phyloP scores from a whole-genome alignment of 129 eudicot species.

The Arctium minus region DNA sequence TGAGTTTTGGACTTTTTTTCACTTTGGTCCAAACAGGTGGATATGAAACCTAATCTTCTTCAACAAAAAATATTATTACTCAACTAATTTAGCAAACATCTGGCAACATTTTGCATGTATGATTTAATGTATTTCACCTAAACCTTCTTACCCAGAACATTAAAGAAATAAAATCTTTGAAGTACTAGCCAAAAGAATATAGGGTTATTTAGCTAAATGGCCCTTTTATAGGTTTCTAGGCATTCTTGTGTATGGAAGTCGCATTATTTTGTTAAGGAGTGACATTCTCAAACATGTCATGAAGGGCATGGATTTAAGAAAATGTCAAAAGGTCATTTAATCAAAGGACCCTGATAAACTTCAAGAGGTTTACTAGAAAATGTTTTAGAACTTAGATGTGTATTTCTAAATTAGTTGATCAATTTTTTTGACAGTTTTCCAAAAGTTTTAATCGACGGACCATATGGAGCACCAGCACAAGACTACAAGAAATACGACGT shows the following conservation, averaged over 20 bases:
- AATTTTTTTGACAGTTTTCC: slow-evolving; percentile 52
- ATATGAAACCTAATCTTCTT: not conserved
- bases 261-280: not conserved
- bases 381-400: not conserved
- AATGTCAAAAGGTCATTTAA: too few species aligned
- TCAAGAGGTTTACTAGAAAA: not conserved
- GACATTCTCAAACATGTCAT: too few species aligned
- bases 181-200: not conserved
- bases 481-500: slow-evolving; percentile 85
- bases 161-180: not conserved
- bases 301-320: too few species aligned
- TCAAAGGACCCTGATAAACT: not conserved
- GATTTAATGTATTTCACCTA: not conserved
- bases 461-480: slow-evolving; percentile 96
- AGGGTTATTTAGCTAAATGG: not conserved
- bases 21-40: slow-evolving; percentile 11
- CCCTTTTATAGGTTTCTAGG: not conserved
- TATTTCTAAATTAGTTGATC: not conserved
- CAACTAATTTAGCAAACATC: slow-evolving; percentile 2
- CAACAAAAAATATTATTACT: not conserved
- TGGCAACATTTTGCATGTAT: slow-evolving; percentile 2
- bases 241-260: not conserved
- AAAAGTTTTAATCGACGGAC: slow-evolving; percentile 79
- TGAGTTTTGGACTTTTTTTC: slow-evolving; percentile 19
- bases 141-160: slow-evolving; percentile 4